Evolutionary conservation across 495 filamentous ascomycete genomes (phyloP).

Genomic region (Hypoxylon lienhwacheense): DNA sequence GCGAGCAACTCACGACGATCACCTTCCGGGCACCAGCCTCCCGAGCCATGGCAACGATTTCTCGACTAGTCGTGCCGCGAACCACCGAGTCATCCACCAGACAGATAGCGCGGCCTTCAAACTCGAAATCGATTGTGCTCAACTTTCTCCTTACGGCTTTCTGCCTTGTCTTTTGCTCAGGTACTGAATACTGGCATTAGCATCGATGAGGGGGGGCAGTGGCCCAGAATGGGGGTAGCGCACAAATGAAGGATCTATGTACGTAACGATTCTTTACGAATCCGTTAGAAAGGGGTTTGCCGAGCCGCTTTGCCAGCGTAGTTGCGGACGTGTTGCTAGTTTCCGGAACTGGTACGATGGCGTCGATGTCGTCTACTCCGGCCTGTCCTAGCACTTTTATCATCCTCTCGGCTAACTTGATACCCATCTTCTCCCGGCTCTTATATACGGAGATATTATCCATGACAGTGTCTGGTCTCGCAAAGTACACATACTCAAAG

Average conservation of each 20-base stretch:
- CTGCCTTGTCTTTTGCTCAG: slow-evolving; percentile 71
- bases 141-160: slow-evolving; percentile 77
- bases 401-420: slow-evolving; percentile 80
- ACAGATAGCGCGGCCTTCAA: slow-evolving; percentile 79
- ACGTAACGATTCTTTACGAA: slow-evolving; percentile 97
- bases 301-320: slow-evolving; percentile 72
- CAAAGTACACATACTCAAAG: slow-evolving; percentile 86
- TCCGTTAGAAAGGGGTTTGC: slow-evolving; percentile 74
- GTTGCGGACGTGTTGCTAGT: slow-evolving; percentile 85
- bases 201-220: slow-evolving; percentile 40
- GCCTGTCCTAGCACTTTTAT: slow-evolving; percentile 71
- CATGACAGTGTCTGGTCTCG: slow-evolving; percentile 73
- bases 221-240: neutral
- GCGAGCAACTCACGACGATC: slow-evolving; percentile 85
- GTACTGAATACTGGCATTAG: slow-evolving; percentile 19
- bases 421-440: slow-evolving; percentile 90
- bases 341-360: slow-evolving; percentile 87
- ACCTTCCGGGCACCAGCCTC: slow-evolving; percentile 91
- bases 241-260: slow-evolving; percentile 88
- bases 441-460: slow-evolving; percentile 88
- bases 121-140: slow-evolving; percentile 84
- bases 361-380: slow-evolving; percentile 81
- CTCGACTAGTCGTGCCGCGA: slow-evolving; percentile 84
- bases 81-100: slow-evolving; percentile 95
- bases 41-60: slow-evolving; percentile 88